phyloP scores from a whole-genome alignment of 148 eudicot species.

The Selenicereus undatus region DNA sequence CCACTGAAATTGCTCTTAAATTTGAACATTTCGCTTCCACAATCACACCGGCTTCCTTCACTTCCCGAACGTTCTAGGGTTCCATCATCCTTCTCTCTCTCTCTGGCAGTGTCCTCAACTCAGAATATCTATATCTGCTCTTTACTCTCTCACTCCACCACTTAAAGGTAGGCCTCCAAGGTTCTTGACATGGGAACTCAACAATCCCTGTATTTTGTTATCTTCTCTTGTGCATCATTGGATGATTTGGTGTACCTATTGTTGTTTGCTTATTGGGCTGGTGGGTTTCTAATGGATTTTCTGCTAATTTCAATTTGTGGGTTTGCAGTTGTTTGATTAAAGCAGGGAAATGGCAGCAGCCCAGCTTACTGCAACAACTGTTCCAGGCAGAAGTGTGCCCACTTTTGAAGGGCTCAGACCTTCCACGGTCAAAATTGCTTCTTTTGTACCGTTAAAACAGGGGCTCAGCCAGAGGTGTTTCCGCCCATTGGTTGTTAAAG shows the following conservation, averaged over 20 bases:
- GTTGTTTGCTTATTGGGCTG: not conserved
- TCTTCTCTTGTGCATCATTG: not conserved
- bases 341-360: constrained; percentile 60
- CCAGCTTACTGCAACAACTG: constrained; percentile 59
- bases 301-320: constrained; percentile 5
- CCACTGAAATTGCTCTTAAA: no score
- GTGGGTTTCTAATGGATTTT: not conserved
- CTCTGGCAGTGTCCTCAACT: not conserved
- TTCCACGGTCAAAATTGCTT: constrained; percentile 32
- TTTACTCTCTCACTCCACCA: no score
- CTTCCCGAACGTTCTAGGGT: constrained; percentile 54
- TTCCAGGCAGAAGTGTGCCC: constrained; percentile 41
- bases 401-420: constrained; percentile 56
- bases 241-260: not conserved
- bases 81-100: constrained; percentile 33
- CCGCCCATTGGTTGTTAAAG: constrained; percentile 68
- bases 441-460: constrained; percentile 43
- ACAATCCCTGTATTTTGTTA: not conserved
- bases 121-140: not conserved
- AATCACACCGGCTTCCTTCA: not conserved
- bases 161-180: not conserved
- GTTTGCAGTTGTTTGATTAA: not conserved
- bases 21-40: not conserved
- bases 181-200: no score
- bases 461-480: constrained; percentile 42